Conservation (phyloP, 106 monocot species). For the Agapanthus africanus region DNA sequence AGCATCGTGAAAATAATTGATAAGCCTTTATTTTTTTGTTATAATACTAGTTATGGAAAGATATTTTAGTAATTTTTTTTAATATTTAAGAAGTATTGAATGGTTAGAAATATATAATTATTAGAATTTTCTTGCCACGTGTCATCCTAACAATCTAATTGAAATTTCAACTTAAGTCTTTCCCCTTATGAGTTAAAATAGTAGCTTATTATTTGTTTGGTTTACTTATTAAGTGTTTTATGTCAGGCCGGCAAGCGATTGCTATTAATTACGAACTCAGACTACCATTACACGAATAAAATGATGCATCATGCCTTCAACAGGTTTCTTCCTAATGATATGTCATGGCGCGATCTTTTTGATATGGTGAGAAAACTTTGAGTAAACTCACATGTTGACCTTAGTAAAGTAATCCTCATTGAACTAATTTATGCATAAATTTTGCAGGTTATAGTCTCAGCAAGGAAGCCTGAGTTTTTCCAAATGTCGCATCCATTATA, state of each 20-base stretch:
- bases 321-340: slow-evolving; percentile 90
- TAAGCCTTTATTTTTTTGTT: too few relatives aligned
- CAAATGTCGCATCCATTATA: slow-evolving; percentile 88
- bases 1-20: too few relatives aligned
- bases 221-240: slow-evolving; percentile 1
- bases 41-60: too few relatives aligned
- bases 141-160: too few relatives aligned
- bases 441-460: slow-evolving; percentile 85
- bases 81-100: too few relatives aligned
- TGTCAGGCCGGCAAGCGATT: slow-evolving; percentile 84
- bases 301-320: slow-evolving; percentile 99
- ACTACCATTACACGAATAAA: slow-evolving; percentile 95
- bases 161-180: too few relatives aligned
- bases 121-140: neutral
- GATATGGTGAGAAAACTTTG: slow-evolving; percentile 88
- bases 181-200: too few relatives aligned
- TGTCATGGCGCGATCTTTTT: slow-evolving; percentile 94
- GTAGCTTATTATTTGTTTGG: slow-evolving; percentile 5
- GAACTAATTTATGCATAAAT: neutral
- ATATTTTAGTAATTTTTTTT: too few relatives aligned
- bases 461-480: slow-evolving; percentile 99
- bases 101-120: neutral
- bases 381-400: too few relatives aligned
- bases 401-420: neutral
- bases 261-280: slow-evolving; percentile 89